Conservation (phyloP, 2,329 filamentous ascomycete genomes). For the Fusarium sp. region DNA sequence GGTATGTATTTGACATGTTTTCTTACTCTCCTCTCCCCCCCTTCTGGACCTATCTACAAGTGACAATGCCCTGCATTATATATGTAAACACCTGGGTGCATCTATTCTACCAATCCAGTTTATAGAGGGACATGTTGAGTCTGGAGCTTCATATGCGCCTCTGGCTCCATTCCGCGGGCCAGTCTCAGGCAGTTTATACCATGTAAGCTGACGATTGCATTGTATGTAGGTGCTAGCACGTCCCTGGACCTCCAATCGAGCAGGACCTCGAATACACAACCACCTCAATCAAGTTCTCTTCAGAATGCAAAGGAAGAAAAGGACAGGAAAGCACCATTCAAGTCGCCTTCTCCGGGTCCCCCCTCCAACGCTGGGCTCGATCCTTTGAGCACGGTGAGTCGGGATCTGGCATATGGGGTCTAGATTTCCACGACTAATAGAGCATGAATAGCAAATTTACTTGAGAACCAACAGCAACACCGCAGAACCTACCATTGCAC, state of each 20-base stretch:
- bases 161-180: slow-evolving; percentile 3
- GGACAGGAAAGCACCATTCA: slow-evolving; percentile 45
- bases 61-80: slow-evolving; percentile 18
- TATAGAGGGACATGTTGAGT: slow-evolving; percentile 25
- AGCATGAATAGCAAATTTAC: slow-evolving; percentile 50
- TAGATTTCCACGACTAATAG: slow-evolving; percentile 11
- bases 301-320: slow-evolving; percentile 49
- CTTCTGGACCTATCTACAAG: slow-evolving; percentile 3
- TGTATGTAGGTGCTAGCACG: slow-evolving; percentile 38
- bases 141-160: slow-evolving; percentile 16
- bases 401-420: neutral
- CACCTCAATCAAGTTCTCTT: slow-evolving; percentile 70
- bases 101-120: slow-evolving; percentile 11
- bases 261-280: slow-evolving; percentile 43
- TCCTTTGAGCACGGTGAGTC: slow-evolving; percentile 51
- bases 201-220: slow-evolving; percentile 42
- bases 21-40: slow-evolving; percentile 1
- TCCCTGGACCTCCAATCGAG: slow-evolving; percentile 39
- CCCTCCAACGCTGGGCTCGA: slow-evolving; percentile 47
- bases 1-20: slow-evolving; percentile 39
- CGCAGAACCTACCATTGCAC: slow-evolving; percentile 58
- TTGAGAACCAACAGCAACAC: slow-evolving; percentile 50
- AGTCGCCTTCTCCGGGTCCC: slow-evolving; percentile 40
- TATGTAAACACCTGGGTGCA: slow-evolving; percentile 14
- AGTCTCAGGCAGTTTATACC: slow-evolving; percentile 5